phyloP scores from a whole-genome alignment of 192 early-diverging fungal species.

The Entophlyctis luteolus region DNA sequence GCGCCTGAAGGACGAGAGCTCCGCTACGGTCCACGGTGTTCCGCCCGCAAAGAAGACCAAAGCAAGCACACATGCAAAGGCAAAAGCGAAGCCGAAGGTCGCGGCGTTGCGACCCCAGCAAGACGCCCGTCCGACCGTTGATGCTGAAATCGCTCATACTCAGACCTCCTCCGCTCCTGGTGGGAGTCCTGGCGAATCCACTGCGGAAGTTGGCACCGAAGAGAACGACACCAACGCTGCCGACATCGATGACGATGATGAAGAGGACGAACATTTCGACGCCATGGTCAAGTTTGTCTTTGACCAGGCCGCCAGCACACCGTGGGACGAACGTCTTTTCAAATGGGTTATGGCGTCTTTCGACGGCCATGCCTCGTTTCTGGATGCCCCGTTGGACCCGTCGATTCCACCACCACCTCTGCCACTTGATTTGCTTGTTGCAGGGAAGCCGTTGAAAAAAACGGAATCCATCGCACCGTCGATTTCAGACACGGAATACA shows the following conservation, averaged over 20 bases:
- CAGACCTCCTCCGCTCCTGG: neutral
- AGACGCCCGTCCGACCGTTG: neutral
- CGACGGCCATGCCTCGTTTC: neutral
- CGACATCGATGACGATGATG: conserved; percentile 21
- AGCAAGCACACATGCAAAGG: neutral
- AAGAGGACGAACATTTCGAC: neutral
- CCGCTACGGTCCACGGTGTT: neutral
- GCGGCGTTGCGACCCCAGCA: neutral
- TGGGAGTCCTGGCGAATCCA: conserved; percentile 79
- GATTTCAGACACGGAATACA: too few relatives aligned
- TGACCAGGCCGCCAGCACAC: neutral
- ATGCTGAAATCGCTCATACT: neutral
- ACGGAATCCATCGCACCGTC: too few relatives aligned
- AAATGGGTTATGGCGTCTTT: neutral
- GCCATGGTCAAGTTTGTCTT: conserved; percentile 11
- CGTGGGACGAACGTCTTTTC: conserved; percentile 11
- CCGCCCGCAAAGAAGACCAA: neutral
- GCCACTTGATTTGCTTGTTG: too few relatives aligned
- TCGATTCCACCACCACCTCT: neutral
- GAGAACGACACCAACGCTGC: neutral
- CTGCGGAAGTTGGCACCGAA: conserved; percentile 34
- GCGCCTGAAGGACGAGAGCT: neutral
- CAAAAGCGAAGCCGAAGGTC: neutral
- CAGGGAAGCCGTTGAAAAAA: too few relatives aligned
- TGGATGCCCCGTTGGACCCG: neutral